A percentile compares a stretch with the other conserved stretches of the same genome.
Conservation (phyloP, 2,329 filamentous ascomycete genomes). For the Aquanectria penicillioides region DNA sequence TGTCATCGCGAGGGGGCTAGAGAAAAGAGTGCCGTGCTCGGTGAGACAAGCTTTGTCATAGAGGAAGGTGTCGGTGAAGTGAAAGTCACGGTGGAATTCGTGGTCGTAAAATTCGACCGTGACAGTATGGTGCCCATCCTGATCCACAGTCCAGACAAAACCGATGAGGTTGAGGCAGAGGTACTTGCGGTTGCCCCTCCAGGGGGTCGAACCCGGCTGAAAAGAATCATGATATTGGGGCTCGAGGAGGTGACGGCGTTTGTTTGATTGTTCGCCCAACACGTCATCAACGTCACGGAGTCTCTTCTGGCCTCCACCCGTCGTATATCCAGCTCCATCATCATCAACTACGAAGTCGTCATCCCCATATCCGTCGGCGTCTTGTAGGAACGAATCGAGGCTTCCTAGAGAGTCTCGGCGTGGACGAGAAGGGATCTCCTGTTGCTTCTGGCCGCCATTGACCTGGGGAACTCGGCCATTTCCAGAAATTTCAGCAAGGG, state of each 20-base stretch:
- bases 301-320: conserved; percentile 63
- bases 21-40: conserved; percentile 86
- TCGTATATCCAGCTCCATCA: conserved; percentile 88
- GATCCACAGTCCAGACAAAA: conserved; percentile 96
- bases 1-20: conserved; percentile 76
- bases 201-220: conserved; percentile 94
- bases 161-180: conserved; percentile 93
- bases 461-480: conserved; percentile 66
- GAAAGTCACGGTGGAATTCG: conserved; percentile 90
- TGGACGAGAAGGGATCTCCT: conserved; percentile 57
- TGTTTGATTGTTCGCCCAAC: conserved; percentile 54
- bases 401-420: conserved; percentile 77
- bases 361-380: conserved; percentile 63
- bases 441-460: conserved; percentile 66
- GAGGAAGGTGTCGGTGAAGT: conserved; percentile 94
- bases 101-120: conserved; percentile 98
- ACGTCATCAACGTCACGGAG: conserved; percentile 63
- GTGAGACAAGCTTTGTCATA: conserved; percentile 97
- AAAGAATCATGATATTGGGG: conserved; percentile 85
- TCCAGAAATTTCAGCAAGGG: conserved; percentile 73
- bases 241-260: conserved; percentile 60
- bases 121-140: conserved; percentile 91
- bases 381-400: conserved; percentile 80
- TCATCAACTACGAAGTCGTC: conserved; percentile 95
- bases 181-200: conserved; percentile 94